A percentile compares a stretch with the other conserved stretches of the same genome.
These are phyloP conservation scores for Gossypium ekmanianum DNA, from an alignment of 345 rosid genomes.

Conservation along the genomic window DNA sequence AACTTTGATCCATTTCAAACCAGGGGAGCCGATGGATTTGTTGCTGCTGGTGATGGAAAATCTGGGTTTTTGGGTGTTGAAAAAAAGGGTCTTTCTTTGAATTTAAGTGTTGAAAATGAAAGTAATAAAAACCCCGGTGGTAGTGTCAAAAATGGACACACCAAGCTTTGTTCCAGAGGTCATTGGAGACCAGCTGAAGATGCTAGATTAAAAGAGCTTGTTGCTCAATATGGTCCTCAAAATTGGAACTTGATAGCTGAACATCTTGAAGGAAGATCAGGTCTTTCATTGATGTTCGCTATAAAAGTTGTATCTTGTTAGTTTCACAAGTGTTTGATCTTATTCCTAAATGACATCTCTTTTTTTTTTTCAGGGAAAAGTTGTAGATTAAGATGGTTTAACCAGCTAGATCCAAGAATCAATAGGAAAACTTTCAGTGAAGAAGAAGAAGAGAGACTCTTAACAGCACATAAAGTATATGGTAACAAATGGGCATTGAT, in stretches of 20 bases:
- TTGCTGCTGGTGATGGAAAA: slow-evolving; percentile 16
- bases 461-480: slow-evolving; percentile 60
- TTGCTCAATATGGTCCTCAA: slow-evolving; percentile 77
- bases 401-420: slow-evolving; percentile 87
- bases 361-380: slow-evolving; percentile 63
- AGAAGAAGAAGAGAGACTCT: slow-evolving; percentile 81
- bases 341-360: neutral
- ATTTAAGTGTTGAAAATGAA: slow-evolving; percentile 26
- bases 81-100: slow-evolving; percentile 24
- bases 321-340: neutral
- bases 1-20: slow-evolving; percentile 20
- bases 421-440: slow-evolving; percentile 69
- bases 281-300: slow-evolving; percentile 23
- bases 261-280: slow-evolving; percentile 89
- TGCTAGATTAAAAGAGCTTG: slow-evolving; percentile 73
- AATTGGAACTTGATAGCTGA: slow-evolving; percentile 95
- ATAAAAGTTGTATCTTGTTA: neutral
- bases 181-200: slow-evolving; percentile 98
- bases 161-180: slow-evolving; percentile 64
- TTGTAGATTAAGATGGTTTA: slow-evolving; percentile 94
- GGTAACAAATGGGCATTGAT: slow-evolving; percentile 96
- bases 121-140: slow-evolving; percentile 16
- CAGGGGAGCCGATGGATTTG: slow-evolving; percentile 22
- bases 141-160: slow-evolving; percentile 30
- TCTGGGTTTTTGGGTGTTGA: slow-evolving; percentile 24